phyloP scores from a whole-genome alignment of 768 basidiomycete genomes.

The Suillus brevipes region DNA sequence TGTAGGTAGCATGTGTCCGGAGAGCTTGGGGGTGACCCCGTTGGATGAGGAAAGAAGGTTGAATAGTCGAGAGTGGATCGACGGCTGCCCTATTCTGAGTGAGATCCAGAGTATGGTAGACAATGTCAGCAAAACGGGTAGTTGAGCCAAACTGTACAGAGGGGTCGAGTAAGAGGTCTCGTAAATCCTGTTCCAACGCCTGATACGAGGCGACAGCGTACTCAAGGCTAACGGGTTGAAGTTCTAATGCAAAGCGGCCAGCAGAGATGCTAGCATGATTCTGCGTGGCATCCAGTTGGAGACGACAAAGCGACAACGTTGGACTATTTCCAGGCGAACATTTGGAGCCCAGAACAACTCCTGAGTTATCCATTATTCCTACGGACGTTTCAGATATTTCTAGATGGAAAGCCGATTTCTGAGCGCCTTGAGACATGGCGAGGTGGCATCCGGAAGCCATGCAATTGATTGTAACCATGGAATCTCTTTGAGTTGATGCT shows the following conservation, averaged over 20 bases:
- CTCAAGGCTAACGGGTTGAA: slow-evolving; percentile 33
- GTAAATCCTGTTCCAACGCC: slow-evolving; percentile 13
- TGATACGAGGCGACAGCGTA: slow-evolving; percentile 21
- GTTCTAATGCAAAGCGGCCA: slow-evolving; percentile 23
- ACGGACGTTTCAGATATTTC: neutral
- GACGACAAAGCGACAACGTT: slow-evolving; percentile 1
- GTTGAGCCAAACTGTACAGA: neutral
- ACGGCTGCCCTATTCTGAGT: slow-evolving; percentile 54
- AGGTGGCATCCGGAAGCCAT: slow-evolving; percentile 2
- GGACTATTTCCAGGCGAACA: neutral
- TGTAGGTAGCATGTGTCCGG: slow-evolving; percentile 70
- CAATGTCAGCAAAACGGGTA: neutral
- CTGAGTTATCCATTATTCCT: neutral
- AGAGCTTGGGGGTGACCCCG: slow-evolving; percentile 65
- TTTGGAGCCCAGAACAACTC: slow-evolving; percentile 4
- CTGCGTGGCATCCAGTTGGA: slow-evolving; percentile 2
- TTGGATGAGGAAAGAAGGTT: slow-evolving; percentile 83
- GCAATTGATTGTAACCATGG: neutral
- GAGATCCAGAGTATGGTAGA: slow-evolving; percentile 41
- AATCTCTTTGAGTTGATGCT: slow-evolving; percentile 1
- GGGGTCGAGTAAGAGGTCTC: slow-evolving; percentile 10
- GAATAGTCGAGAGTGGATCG: slow-evolving; percentile 80
- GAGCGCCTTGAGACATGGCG: neutral
- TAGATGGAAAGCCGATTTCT: neutral
- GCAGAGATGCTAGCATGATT: slow-evolving; percentile 18